Evolutionary conservation across 768 basidiomycete genomes (phyloP), one percentile per base, ranked within the genome.

Genomic region (Tubosaeta brunneosetosa): DNA sequence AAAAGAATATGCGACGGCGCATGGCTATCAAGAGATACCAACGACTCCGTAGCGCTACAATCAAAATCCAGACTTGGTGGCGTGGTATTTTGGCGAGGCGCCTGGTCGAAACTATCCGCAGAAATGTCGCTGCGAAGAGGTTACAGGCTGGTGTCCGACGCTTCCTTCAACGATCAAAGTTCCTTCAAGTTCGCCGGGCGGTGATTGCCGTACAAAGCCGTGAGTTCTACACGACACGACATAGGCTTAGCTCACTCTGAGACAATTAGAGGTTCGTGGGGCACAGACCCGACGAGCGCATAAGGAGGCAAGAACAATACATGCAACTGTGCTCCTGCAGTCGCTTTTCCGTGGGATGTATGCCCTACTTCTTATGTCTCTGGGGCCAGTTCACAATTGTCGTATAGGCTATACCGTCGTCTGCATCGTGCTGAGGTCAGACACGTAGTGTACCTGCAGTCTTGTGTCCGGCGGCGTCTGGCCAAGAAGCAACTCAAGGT

Each of bases 21-120:
- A 80, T 97, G 77, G 93, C 91, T 7, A 78, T 86, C 54, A 91
- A 88, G 66, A 81, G 77, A 47, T 99, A 94, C 63, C 79, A 78
- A 51, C 71, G 77, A 49, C 76, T 93, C 43, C 83, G 91, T 32
- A 65, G 61, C 3, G 82, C 88, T 25, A 83, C 93, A 1, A 86
- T 97, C 68, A 85, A 74, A 64, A 85, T 99, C 34, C 97, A 99
- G 69, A 86, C 91, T 0, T 89, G 91, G 87, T 97, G 93, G 91
- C 81, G 95, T 55, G 86, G 90, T n/a, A 79, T 92, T 43, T 60
- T 85, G 58, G 95, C 94, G 1, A 81, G 75, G 65, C 77, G 78
- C 49, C 73, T 90, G 25, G 91, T 88, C 12, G 79, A 85, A 59
- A 72, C 70, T 52, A 80, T 94, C 52, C 80, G 89, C 52, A 79